Percentiles rank a stretch among this genome's conserved stretches.
Conservation (phyloP, 192 early-diverging fungal species). For the Backusella morwellensis region DNA sequence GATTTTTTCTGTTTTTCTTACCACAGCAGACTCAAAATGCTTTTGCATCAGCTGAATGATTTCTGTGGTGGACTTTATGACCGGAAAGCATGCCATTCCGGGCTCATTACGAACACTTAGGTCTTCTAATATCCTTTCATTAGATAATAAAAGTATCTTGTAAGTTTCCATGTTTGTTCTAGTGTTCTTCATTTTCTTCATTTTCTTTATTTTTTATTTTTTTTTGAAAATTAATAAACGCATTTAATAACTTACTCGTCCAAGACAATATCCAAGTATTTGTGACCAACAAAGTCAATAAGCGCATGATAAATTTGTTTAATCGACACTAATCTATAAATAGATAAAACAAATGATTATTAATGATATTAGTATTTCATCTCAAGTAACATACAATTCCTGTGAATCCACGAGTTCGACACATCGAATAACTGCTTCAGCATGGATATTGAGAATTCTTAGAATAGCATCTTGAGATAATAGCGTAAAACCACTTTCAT, state of each 20-base stretch:
- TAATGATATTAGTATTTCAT: not conserved
- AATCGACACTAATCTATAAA: constrained; percentile 59
- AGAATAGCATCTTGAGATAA: constrained; percentile 46
- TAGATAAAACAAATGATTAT: not conserved
- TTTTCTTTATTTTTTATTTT: not conserved
- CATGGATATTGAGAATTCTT: constrained; percentile 67
- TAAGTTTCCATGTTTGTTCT: not conserved
- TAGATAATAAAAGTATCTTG: not conserved
- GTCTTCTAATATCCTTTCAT: constrained; percentile 63
- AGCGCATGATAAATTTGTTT: constrained; percentile 71
- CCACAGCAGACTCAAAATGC: constrained; percentile 77
- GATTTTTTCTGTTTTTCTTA: constrained; percentile 35
- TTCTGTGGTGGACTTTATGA: constrained; percentile 64
- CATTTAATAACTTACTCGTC: constrained; percentile 56
- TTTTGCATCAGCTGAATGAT: constrained; percentile 75
- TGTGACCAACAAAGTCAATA: constrained; percentile 74
- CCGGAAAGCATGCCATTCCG: constrained; percentile 58
- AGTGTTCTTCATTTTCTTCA: not conserved
- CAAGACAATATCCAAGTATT: constrained; percentile 81
- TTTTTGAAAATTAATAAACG: not conserved
- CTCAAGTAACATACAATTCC: constrained; percentile 49
- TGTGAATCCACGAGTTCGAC: constrained; percentile 68
- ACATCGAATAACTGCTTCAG: constrained; percentile 76
- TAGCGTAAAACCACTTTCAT: constrained; percentile 28
- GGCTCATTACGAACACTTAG: constrained; percentile 63